Base-by-base conservation (phyloP, 805 yeast genomes). In the Saccharomyces paradoxus region DNA sequence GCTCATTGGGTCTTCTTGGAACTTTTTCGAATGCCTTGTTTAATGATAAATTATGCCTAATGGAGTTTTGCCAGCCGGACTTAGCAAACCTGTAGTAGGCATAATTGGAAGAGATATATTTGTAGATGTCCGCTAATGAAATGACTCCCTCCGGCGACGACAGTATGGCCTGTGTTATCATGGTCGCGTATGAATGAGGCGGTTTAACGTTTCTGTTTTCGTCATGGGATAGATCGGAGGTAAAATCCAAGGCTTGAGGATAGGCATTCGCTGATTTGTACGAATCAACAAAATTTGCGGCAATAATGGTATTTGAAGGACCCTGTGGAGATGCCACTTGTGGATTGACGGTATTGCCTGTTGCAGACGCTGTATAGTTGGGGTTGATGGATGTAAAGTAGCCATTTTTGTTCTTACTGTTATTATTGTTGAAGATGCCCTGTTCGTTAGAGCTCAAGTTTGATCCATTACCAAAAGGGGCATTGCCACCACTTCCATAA, bases 61-160 rank as follows among this genome's bases (percentile, higher is more conserved):
- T 92, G 6, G 97, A 90, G 73, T 94, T 94, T 73, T 94, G 99
- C 99, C 99, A 94, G 41, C 99, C 99, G 8, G 96, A 86, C 70
- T 88, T 91, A 26, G 94, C 84, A 71, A 82, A 87, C 64, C 96
- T 81, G 70, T 94, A 94, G 70, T 87, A 94, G 41, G 98, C 91
- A 71, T 90, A 94, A 66, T 86, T 91, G 30, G 81, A 71, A 4
- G 94, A 74, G 53, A 94, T 94, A 89, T 96, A 94, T 60, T 82
- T 85, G 71, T 94, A 94, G 53, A 94, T 94, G 65, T 94, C 97
- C 1, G 96, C 81, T 62, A 94, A 73, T 13, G 97, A 87, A 77
- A 92, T 78, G 47, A 88, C 89, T 47, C 96, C 96, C 56, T 91
- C 96, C 1, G 80, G 79, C 53, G 89, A 87, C 7, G 96, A 88